Conservation (phyloP, 2,329 filamentous ascomycete genomes). For the Diplodia corticola region DNA sequence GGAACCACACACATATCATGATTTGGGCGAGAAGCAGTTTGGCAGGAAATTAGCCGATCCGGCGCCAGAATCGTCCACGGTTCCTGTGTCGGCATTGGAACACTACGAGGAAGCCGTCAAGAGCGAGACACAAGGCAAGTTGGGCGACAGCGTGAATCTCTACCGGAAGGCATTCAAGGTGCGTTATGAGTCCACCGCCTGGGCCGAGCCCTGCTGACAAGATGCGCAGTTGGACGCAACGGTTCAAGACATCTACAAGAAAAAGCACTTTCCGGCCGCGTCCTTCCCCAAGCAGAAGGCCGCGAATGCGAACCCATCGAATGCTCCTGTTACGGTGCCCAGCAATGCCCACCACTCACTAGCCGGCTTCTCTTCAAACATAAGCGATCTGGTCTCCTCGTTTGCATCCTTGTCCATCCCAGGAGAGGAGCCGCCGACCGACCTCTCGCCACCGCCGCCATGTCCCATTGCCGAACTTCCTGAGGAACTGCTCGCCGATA, state of each 20-base stretch:
- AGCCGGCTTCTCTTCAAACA: constrained; percentile 55
- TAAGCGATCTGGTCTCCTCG: constrained; percentile 70
- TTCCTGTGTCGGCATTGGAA: constrained; percentile 78
- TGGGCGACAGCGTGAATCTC: constrained; percentile 83
- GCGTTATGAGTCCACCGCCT: constrained; percentile 29
- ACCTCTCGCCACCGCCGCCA: constrained; percentile 70
- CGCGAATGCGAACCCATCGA: constrained; percentile 47
- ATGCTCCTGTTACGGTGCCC: constrained; percentile 54
- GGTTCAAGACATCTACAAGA: constrained; percentile 84
- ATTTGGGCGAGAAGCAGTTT: constrained; percentile 49
- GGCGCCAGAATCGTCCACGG: constrained; percentile 37
- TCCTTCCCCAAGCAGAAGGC: constrained; percentile 51
- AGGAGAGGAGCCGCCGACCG: constrained; percentile 65
- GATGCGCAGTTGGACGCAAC: constrained; percentile 70
- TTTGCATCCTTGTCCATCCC: constrained; percentile 73
- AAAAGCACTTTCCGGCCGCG: constrained; percentile 81
- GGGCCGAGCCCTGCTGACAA: constrained; percentile 24
- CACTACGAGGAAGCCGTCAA: constrained; percentile 92
- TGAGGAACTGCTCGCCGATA: constrained; percentile 79
- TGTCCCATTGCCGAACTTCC: constrained; percentile 78
- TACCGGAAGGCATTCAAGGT: constrained; percentile 91
- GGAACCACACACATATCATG: constrained; percentile 45
- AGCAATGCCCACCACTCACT: constrained; percentile 59
- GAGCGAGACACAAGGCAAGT: constrained; percentile 78
- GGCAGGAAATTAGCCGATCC: constrained; percentile 46